Evolutionary conservation across 306 rosid species (phyloP), one percentile per base, ranked within the genome.

Genomic region (Echinosophora koreensis): DNA sequence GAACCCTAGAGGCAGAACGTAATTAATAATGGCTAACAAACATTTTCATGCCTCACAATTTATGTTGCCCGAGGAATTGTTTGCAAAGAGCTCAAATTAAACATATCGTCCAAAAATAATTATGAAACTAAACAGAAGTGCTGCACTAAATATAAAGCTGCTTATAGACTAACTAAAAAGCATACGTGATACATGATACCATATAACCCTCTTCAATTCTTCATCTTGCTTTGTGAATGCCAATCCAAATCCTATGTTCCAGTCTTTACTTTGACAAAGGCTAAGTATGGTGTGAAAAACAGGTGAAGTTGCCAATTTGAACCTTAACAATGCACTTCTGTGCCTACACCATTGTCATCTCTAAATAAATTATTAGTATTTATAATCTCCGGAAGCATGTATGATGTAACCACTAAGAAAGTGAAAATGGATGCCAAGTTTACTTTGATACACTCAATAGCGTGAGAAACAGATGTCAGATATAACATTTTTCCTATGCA

Each of bases 281-380:
- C 64, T 28, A 38, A 38, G 2, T 22, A 13, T 34, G 34, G 50
- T 9, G 16, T 6, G n/a, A 17, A 27, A 10, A 71, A 16, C 18
- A 17, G 65, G 76, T 12, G 65, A 41, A 37, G 37, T 54, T 18
- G 50, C 47, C 38, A 54, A 70, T 54, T 71, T 38, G 64, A 42
- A 35, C 49, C n/a, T 70, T 18, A 17, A 51, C 2, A 51, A 69
- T 2, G 47, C 5, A 52, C 3, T 34, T 35, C 9, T 66, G 4
- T 66, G 16, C 5, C 52, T 42, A 41, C 30, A 42, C 35, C 54
- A 66, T 3, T 13, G 27, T 34, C 46, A 22, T 55, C 61, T 56
- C 63, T 16, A 47, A 47, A 47, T 13, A 47, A 47, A 47, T 8
- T 47, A 13, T 3, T 47, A 6, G 44, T 39, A 18, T 42, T 34